phyloP scores from a whole-genome alignment of 2,329 filamentous ascomycete species.

The Zarea fungicola region DNA sequence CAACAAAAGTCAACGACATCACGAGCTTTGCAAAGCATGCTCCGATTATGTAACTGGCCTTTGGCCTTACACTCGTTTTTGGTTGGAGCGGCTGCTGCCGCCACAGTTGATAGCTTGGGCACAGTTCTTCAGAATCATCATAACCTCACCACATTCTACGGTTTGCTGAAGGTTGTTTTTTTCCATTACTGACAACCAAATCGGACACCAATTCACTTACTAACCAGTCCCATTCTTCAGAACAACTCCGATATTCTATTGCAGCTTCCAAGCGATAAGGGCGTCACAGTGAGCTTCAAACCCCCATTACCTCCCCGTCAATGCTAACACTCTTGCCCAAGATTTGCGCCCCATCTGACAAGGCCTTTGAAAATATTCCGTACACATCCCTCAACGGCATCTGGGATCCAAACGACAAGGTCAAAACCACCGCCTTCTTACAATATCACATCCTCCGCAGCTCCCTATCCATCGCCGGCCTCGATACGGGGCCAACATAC shows the following conservation, averaged over 20 bases:
- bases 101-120: conserved; percentile 30
- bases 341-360: conserved; percentile 54
- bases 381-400: conserved; percentile 45
- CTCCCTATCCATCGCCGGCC: conserved; percentile 36
- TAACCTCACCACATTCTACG: conserved; percentile 40
- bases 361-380: conserved; percentile 50
- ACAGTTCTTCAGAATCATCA: conserved; percentile 32
- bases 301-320: background rate
- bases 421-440: conserved; percentile 45
- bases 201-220: background rate
- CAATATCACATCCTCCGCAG: conserved; percentile 58
- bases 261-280: conserved; percentile 37
- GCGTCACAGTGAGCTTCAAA: conserved; percentile 36
- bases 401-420: conserved; percentile 39
- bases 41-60: background rate
- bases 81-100: conserved; percentile 16
- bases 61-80: conserved; percentile 17
- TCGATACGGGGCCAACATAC: conserved; percentile 31
- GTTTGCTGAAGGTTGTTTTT: conserved; percentile 34
- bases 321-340: conserved; percentile 13
- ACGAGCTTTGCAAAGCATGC: background rate
- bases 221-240: conserved; percentile 39
- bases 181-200: background rate
- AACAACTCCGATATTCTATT: conserved; percentile 42
- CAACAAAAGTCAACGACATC: background rate